Evolutionary conservation across 306 rosid species (phyloP), one percentile per base, ranked within the genome.

Genomic region (Macrotyloma uniflorum): DNA sequence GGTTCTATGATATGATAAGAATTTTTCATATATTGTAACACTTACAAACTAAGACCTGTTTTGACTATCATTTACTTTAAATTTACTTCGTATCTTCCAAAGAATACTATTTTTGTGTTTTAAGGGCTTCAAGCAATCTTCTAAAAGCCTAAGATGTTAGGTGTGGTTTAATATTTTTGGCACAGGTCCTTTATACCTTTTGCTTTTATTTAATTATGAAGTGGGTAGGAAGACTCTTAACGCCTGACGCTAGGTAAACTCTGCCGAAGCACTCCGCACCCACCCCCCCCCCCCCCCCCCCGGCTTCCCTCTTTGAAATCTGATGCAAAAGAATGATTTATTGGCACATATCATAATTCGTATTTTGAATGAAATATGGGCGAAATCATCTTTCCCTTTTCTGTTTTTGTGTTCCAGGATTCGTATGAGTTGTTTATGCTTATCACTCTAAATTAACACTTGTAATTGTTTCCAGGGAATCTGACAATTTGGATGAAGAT

Each of bases 401-500:
- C 22, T 74, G 13, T 50, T 63, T 46, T 19, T 23, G 40, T 75
- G 43, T 79, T 63, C 24, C 58, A 72, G 66, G 66, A 74, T 47
- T 67, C 36, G n/a, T 59, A 69, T 70, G 58, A n/a, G 50, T 46
- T 33, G 23, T 78, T 43, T 67, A 40, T 83, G 65, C 62, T 15
- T 22, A 58, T 78, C 43, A 71, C 43, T 76, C 22, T 62, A 38
- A 46, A 50, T 68, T 72, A 15, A 16, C 57, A 24, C 45, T 50
- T 74, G 63, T 24, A 57, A 46, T 33, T 79, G 55, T 22, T 78
- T 13, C 9, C 19, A 93, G 96, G 98, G 97, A 92, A 82, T 83
- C 93, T 51, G 90, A 91, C 76, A 75, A 86, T 70, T 73, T 38
- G 80, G 91, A 90, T 72, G 96, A 84, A 72, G 94, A 89, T 38